These are phyloP conservation scores for Mesembryanthemum crystallinum DNA, from an alignment of 148 eudicot genomes.

Conservation along the genomic window DNA sequence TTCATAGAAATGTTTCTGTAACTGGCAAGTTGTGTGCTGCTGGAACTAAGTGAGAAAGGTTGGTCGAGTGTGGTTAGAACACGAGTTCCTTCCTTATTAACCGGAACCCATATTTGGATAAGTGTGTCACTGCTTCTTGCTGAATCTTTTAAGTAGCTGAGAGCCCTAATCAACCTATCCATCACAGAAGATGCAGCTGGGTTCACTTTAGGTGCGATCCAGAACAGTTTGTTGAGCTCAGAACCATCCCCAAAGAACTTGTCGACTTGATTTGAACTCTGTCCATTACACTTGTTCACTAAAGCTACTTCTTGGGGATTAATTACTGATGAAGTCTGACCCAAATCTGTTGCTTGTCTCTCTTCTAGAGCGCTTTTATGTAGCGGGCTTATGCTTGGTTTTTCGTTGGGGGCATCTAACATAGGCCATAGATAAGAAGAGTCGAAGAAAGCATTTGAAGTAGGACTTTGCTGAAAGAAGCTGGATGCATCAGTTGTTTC, in stretches of 20 bases:
- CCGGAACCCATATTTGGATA: constrained; percentile 86
- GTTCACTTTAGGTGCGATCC: constrained; percentile 61
- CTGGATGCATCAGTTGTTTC: constrained; percentile 62
- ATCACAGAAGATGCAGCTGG: constrained; percentile 44
- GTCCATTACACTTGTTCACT: constrained; percentile 22
- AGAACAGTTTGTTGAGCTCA: constrained; percentile 48
- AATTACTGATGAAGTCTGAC: constrained; percentile 36
- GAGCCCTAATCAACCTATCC: constrained; percentile 60
- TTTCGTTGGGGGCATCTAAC: constrained; percentile 39
- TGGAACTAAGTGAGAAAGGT: constrained; percentile 57
- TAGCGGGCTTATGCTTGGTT: constrained; percentile 30
- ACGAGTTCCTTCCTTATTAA: constrained; percentile 46
- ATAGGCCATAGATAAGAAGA: constrained; percentile 53
- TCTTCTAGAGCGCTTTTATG: constrained; percentile 37
- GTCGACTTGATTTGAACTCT: constrained; percentile 23
- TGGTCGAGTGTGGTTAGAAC: constrained; percentile 63
- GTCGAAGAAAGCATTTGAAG: constrained; percentile 42
- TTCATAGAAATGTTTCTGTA: constrained; percentile 65
- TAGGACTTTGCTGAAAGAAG: constrained; percentile 45
- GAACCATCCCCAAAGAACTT: constrained; percentile 36
- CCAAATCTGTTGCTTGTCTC: constrained; percentile 37
- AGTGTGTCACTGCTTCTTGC: constrained; percentile 52
- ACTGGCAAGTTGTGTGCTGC: constrained; percentile 48
- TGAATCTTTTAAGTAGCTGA: constrained; percentile 48
- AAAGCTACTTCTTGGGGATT: constrained; percentile 29